Evolutionary conservation across 768 basidiomycete genomes (phyloP).

Genomic region (Dendrothele bispora): DNA sequence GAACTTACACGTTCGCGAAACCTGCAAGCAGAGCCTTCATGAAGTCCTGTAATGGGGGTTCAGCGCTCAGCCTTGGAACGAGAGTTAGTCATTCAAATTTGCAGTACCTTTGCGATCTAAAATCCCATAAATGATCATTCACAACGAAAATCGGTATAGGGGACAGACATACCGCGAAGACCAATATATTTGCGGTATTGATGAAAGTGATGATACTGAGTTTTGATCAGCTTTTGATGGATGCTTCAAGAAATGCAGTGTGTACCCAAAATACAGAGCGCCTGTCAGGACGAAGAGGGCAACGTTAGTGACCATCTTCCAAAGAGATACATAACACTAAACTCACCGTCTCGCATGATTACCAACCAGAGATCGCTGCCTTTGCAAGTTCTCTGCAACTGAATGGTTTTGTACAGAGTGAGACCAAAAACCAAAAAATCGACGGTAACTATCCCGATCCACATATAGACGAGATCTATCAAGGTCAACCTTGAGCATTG

Average conservation of each 20-base stretch:
- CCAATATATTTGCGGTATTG: slow-evolving; percentile 1
- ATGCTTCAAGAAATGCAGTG: too few species aligned
- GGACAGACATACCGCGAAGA: neutral
- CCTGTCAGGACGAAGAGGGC: neutral
- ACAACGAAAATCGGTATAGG: too few species aligned
- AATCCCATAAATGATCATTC: neutral
- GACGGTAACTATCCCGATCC: slow-evolving; percentile 1
- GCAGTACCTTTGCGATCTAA: neutral
- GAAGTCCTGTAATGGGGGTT: neutral
- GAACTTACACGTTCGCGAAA: slow-evolving; percentile 3
- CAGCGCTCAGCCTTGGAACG: too few species aligned
- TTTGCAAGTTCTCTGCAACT: neutral
- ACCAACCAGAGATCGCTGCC: neutral
- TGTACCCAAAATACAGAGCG: slow-evolving; percentile 1
- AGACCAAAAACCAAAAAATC: slow-evolving; percentile 1
- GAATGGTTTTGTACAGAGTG: slow-evolving; percentile 2
- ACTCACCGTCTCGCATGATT: slow-evolving; percentile 6
- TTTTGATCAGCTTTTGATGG: too few species aligned
- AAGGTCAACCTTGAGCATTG: too few species aligned
- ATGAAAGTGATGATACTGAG: slow-evolving; percentile 1
- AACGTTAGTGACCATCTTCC: neutral
- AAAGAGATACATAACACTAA: neutral
- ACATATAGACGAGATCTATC: neutral
- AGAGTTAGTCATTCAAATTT: neutral
- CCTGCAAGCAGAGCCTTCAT: neutral